These are phyloP conservation scores for Monilinia polystroma DNA, from an alignment of 2,329 filamentous ascomycete species.

Conservation along the genomic window DNA sequence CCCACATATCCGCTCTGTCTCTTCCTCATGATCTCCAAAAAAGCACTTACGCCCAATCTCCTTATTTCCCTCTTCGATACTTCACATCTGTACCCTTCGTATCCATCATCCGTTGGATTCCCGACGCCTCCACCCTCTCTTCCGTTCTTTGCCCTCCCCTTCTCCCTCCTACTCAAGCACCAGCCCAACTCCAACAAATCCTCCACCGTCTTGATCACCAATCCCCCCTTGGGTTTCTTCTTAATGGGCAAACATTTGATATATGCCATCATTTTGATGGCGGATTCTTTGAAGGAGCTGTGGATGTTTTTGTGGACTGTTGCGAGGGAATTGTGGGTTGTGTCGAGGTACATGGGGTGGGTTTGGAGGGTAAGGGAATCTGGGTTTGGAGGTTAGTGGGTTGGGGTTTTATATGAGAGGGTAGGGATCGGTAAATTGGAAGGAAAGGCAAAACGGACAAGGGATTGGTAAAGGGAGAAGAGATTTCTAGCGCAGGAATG, in stretches of 20 bases:
- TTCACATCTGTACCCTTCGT: background rate
- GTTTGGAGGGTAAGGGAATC: conserved; percentile 80
- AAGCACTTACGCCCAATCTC: conserved; percentile 65
- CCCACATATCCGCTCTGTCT: conserved; percentile 69
- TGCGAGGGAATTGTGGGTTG: conserved; percentile 66
- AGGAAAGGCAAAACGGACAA: background rate
- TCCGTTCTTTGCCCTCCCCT: conserved; percentile 29
- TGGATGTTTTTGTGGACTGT: conserved; percentile 75
- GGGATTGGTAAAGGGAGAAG: background rate
- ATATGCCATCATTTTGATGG: conserved; percentile 70
- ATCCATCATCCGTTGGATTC: conserved; percentile 27
- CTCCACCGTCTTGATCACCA: conserved; percentile 50
- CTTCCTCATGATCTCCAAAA: conserved; percentile 62
- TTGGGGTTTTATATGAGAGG: background rate
- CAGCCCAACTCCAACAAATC: conserved; percentile 33
- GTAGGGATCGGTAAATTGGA: too few relatives aligned
- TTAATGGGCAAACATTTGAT: conserved; percentile 54
- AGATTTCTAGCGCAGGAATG: background rate
- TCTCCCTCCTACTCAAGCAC: conserved; percentile 34
- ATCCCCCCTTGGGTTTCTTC: conserved; percentile 54
- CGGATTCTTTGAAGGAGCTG: conserved; percentile 72
- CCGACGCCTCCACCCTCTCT: conserved; percentile 5
- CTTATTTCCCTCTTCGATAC: conserved; percentile 34
- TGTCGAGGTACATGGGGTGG: conserved; percentile 80
- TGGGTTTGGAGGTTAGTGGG: conserved; percentile 33